These are phyloP conservation scores for Coniochaeta sp. DNA, from an alignment of 2,329 filamentous ascomycete species.

Conservation along the genomic window DNA sequence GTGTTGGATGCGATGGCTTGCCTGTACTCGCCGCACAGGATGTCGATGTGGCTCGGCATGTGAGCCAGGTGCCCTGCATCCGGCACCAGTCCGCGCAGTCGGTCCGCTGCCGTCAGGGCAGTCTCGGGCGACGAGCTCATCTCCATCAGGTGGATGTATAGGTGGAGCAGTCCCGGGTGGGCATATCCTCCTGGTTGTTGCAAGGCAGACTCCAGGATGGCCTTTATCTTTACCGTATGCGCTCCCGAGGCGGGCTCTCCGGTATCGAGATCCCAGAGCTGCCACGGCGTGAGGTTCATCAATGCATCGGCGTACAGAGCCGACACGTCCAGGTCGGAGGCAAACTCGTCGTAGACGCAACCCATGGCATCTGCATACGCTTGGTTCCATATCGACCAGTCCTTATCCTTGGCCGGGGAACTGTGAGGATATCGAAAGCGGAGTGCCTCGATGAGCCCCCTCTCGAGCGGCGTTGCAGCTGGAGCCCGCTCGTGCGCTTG, in stretches of 20 bases:
- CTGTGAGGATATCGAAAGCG: constrained; percentile 51
- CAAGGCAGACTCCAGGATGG: constrained; percentile 52
- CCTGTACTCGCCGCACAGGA: constrained; percentile 64
- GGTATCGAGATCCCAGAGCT: constrained; percentile 32
- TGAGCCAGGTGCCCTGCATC: constrained; percentile 60
- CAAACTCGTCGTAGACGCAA: constrained; percentile 24
- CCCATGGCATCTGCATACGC: constrained; percentile 52
- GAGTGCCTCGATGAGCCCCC: constrained; percentile 57
- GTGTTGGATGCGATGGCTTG: constrained; percentile 60
- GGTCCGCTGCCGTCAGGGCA: constrained; percentile 14
- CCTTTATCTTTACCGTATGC: constrained; percentile 50
- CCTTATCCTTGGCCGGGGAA: constrained; percentile 30
- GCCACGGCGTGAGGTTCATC: constrained; percentile 42
- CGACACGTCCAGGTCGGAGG: constrained; percentile 48
- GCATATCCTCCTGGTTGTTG: constrained; percentile 29
- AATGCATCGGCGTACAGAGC: constrained; percentile 51
- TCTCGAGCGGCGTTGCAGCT: constrained; percentile 43
- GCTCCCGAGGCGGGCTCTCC: constrained; percentile 41
- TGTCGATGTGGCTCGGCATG: constrained; percentile 73
- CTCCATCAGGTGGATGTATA: constrained; percentile 40
- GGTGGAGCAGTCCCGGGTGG: constrained; percentile 60
- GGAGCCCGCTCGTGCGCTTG: constrained; percentile 16
- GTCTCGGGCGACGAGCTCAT: constrained; percentile 15
- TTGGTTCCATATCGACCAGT: constrained; percentile 48
- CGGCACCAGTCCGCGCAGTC: constrained; percentile 14